A percentile compares a stretch with the other conserved stretches of the same genome.
These are phyloP conservation scores for Sequoia sempervirens DNA, from an alignment of 75 land plant species.

Conservation along the genomic window DNA sequence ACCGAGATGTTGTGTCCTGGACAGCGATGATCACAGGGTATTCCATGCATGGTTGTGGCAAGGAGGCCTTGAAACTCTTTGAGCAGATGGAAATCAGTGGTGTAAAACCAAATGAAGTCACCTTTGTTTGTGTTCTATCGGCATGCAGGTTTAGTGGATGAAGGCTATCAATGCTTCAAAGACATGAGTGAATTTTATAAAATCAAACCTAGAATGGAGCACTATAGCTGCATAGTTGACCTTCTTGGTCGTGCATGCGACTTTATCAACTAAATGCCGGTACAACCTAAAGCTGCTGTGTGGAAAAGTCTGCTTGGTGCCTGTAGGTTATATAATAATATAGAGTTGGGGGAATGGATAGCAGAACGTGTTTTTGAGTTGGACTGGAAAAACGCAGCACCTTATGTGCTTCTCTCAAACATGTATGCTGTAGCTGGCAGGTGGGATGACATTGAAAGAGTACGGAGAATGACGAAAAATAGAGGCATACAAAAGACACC, in stretches of 20 bases:
- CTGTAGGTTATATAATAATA: slow-evolving; percentile 11
- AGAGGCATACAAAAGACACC: slow-evolving; percentile 5
- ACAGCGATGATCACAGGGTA: slow-evolving; percentile 19
- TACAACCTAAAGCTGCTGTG: slow-evolving; percentile 6
- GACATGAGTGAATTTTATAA: background rate
- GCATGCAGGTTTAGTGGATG: slow-evolving; percentile 6
- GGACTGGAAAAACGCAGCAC: background rate
- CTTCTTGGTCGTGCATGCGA: slow-evolving; percentile 10
- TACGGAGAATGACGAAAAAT: background rate
- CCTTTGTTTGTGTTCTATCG: slow-evolving; percentile 6
- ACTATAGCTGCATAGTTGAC: slow-evolving; percentile 24
- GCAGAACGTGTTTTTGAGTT: slow-evolving; percentile 9
- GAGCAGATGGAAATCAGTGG: slow-evolving; percentile 6
- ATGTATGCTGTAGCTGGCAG: slow-evolving; percentile 10
- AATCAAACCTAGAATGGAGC: slow-evolving; percentile 13
- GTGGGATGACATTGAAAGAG: slow-evolving; percentile 4
- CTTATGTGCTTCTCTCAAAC: slow-evolving; percentile 8
- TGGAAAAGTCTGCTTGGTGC: slow-evolving; percentile 25
- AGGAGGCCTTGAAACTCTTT: slow-evolving; percentile 17
- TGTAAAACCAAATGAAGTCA: slow-evolving; percentile 9
- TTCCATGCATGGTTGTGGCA: slow-evolving; percentile 17
- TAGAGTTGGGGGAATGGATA: slow-evolving; percentile 7
- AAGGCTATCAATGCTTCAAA: slow-evolving; percentile 8
- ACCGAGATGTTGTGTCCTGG: slow-evolving; percentile 20
- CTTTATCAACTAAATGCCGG: slow-evolving; percentile 15